These are phyloP conservation scores for Populus tremula DNA, from an alignment of 345 rosid genomes.

Conservation along the genomic window DNA sequence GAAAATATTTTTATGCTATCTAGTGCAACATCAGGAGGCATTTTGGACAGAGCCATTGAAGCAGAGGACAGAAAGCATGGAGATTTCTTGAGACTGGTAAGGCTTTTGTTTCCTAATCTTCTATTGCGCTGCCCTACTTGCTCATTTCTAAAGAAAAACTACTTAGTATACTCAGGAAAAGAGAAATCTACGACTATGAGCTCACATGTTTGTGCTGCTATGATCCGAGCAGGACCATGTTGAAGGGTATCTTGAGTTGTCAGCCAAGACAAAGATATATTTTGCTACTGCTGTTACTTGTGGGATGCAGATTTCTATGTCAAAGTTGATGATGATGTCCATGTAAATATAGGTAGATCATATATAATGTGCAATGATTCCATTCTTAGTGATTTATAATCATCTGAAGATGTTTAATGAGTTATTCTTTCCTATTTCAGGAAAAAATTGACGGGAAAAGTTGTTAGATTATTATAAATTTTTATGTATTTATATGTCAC, in stretches of 20 bases:
- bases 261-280: constrained; percentile 91
- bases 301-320: constrained; percentile 99
- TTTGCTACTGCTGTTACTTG: constrained; percentile 79
- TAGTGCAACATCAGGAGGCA: constrained; percentile 93
- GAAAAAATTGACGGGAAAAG: too few species aligned
- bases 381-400: too few species aligned
- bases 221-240: constrained; percentile 70
- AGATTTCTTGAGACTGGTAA: constrained; percentile 92
- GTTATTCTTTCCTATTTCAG: too few species aligned
- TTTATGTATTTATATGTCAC: too few species aligned
- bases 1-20: constrained; percentile 9
- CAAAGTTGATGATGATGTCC: constrained; percentile 98
- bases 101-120: constrained; percentile 7
- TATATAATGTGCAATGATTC: too few species aligned
- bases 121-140: not conserved
- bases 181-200: too few species aligned
- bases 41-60: constrained; percentile 91
- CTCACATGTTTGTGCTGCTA: too few species aligned
- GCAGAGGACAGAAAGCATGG: constrained; percentile 95
- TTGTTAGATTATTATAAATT: too few species aligned
- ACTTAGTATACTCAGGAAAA: not conserved
- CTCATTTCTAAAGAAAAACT: constrained; percentile 8
- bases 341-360: constrained; percentile 79
- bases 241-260: constrained; percentile 95
- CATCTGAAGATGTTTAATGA: too few species aligned